A percentile compares a stretch with the other conserved stretches of the same genome.
phyloP scores from a whole-genome alignment of 306 rosid genomes.

The Fragaria ananassa region DNA sequence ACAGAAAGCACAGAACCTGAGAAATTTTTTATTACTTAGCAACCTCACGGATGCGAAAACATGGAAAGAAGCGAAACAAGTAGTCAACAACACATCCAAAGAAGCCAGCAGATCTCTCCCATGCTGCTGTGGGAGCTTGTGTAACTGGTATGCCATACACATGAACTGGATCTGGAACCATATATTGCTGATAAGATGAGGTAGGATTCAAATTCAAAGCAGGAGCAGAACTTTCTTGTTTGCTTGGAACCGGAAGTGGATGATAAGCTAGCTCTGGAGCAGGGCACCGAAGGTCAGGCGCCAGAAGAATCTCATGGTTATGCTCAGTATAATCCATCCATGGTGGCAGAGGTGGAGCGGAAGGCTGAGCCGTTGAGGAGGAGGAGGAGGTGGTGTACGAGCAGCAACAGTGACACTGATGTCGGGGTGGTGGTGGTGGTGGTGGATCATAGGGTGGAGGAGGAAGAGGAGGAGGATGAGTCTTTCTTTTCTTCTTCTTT shows the following conservation, averaged over 20 bases:
- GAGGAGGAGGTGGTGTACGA: constrained; percentile 11
- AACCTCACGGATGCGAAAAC: constrained; percentile 39
- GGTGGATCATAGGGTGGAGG: constrained; percentile 23
- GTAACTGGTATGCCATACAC: constrained; percentile 50
- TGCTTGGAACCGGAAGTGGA: constrained; percentile 13
- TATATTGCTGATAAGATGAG: constrained; percentile 45
- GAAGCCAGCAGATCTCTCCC: constrained; percentile 25
- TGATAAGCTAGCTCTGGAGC: constrained; percentile 10
- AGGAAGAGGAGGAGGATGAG: background rate
- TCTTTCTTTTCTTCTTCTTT: constrained; percentile 47
- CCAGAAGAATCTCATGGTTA: constrained; percentile 32
- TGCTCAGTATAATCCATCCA: constrained; percentile 41
- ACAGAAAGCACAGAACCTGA: background rate
- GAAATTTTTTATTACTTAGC: background rate
- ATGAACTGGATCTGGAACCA: constrained; percentile 36
- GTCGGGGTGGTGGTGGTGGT: constrained; percentile 13
- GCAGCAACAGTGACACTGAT: constrained; percentile 22
- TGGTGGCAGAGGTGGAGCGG: constrained; percentile 76
- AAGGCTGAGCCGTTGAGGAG: constrained; percentile 36
- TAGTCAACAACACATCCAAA: constrained; percentile 34
- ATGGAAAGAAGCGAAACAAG: constrained; percentile 49
- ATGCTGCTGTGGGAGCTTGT: constrained; percentile 5
- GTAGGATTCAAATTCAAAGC: constrained; percentile 3
- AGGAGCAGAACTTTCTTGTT: constrained; percentile 7
- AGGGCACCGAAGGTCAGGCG: constrained; percentile 2